phyloP scores from a whole-genome alignment of 352 stramenopile genomes.

The Globisporangium lucens region DNA sequence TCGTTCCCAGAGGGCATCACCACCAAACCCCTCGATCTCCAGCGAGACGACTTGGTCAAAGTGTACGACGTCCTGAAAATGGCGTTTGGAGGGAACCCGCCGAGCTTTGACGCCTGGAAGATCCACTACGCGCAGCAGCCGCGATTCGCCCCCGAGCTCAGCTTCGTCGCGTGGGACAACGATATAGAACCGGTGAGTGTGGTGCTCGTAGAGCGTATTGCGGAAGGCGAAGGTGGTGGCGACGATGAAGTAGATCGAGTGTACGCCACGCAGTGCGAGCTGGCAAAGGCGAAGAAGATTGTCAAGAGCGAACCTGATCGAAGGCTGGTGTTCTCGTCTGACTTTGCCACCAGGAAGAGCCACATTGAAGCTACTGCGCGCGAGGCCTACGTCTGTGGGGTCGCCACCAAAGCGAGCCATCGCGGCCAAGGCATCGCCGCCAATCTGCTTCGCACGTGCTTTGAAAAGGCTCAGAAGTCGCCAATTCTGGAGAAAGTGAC shows the following conservation, averaged over 20 bases:
- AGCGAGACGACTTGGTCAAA: background rate
- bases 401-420: background rate
- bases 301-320: background rate
- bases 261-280: background rate
- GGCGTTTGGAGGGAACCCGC: slow-evolving; percentile 13
- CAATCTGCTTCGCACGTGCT: background rate
- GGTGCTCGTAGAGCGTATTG: slow-evolving; percentile 1
- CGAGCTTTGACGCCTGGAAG: slow-evolving; percentile 18
- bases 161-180: slow-evolving; percentile 2
- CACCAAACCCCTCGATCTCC: slow-evolving; percentile 4
- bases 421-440: background rate
- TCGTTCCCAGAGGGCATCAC: slow-evolving; percentile 6
- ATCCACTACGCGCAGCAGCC: slow-evolving; percentile 18
- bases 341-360: background rate
- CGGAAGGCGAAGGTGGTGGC: slow-evolving; percentile 5
- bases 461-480: background rate
- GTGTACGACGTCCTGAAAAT: slow-evolving; percentile 17
- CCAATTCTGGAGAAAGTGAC: background rate
- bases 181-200: background rate
- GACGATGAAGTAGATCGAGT: background rate
- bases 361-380: background rate
- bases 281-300: background rate
- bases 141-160: slow-evolving; percentile 18
- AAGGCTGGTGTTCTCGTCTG: background rate
- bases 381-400: slow-evolving; percentile 4